Conservation (phyloP, 306 rosid genomes). For the Arachis hypogaea region DNA sequence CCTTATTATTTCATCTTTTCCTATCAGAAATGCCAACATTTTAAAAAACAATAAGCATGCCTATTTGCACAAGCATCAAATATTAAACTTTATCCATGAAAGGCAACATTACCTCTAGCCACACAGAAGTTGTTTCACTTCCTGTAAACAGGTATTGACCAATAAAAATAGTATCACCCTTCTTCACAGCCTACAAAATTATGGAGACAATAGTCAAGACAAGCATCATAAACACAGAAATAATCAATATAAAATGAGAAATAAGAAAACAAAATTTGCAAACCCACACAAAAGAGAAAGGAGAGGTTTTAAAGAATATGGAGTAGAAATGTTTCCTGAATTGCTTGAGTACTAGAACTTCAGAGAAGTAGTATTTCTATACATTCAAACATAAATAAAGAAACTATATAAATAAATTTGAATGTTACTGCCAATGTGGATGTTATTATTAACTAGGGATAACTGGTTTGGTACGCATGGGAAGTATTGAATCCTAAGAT, state of each 20-base stretch:
- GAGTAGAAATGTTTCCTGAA: too few relatives aligned
- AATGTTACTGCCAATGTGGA: too few relatives aligned
- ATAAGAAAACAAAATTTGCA: background rate
- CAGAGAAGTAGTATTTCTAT: too few relatives aligned
- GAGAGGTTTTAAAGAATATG: too few relatives aligned
- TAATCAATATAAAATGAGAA: background rate
- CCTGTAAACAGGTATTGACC: conserved; percentile 51
- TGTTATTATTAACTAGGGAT: too few relatives aligned
- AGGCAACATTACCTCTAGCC: conserved; percentile 44
- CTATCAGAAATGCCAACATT: background rate
- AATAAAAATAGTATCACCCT: conserved; percentile 49
- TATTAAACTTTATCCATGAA: background rate
- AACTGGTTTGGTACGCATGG: background rate
- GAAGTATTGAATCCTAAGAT: too few relatives aligned
- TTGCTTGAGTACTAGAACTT: too few relatives aligned
- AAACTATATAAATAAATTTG: too few relatives aligned
- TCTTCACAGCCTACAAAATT: conserved; percentile 44
- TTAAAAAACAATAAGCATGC: background rate
- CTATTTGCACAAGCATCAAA: background rate
- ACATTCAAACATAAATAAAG: too few relatives aligned
- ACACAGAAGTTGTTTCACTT: conserved; percentile 49
- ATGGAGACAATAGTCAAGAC: conserved; percentile 7
- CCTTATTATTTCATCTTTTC: background rate
- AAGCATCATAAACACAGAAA: background rate
- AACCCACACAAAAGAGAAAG: background rate